Base-by-base conservation (phyloP, 441 rosid genomes). In the Populus hybrid region DNA sequence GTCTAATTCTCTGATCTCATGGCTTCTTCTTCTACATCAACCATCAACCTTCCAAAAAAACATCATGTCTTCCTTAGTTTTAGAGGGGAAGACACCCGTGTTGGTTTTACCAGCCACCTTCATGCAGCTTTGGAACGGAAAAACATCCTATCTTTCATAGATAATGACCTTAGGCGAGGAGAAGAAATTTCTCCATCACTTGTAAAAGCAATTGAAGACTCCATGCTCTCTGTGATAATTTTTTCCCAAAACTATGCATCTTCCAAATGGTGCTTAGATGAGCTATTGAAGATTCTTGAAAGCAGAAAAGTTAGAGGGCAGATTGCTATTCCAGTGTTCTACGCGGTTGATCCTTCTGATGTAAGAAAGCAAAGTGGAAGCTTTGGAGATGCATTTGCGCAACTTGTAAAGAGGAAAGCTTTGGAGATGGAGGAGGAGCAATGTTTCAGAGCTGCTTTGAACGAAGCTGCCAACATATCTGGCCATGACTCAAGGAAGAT, bases 61-160 rank as follows among this genome's bases (percentile, higher is more conserved):
- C 35, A 72, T 18, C 63, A 72, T 28, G 75, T 72, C 35, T 72
- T 72, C 75, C 21, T 72, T 35, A 72, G 75, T 21, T 72, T 72
- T 30, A 28, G 38, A 71, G 75, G 66, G 35, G 66, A 50, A 28
- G 72, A 70, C 28, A 26, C 28, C 28, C 28, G 28, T 26, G 1
- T 26, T 26, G 28, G 28, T 26, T 26, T 26, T 26, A 72, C 67
- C 5, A 72, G 75, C 38, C 75, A 72, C 21, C 75, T 72, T 26
- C 35, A 53, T 18, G 12, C 75, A 18, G 67, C 75, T 57, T n/a
- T 72, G 26, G 23, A 26, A 18, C 20, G 75, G 42, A 72, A 57
- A 57, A 21, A 53, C 2, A 26, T 72, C 16, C 32, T 5, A n/a
- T 32, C 75, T 16, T 72, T 72, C 75, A 57, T 72, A 3, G 67